Base-by-base conservation (phyloP, 345 rosid genomes). In the Murraya paniculata region DNA sequence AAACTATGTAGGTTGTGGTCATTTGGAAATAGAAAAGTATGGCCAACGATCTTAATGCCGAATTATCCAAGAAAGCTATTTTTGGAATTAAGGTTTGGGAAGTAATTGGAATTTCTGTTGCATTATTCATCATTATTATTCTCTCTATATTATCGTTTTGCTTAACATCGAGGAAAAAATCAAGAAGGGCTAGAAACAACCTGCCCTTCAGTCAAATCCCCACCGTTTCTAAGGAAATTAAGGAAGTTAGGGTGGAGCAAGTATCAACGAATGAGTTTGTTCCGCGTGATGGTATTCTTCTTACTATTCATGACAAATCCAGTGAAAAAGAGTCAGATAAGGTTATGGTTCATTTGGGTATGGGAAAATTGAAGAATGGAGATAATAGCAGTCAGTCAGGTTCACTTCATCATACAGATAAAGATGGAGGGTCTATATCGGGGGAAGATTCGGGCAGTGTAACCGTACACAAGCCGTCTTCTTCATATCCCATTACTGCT, bases 211-310 rank as follows among this genome's bases (percentile, higher is more conserved):
- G 81, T 68, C 96, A 88, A 88, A 91, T 90, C 74, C 99, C 97
- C 22, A 50, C 89, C 27, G 89, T 92, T 72, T 95, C 98, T 1
- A 94, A 95, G 83, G 99, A 95, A 85, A 95, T 95, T 70, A 93
- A 91, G 87, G 99, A 95, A 80, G 97, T 94, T 27, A 84, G 91
- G 59, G 93, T 94, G 79, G 99, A 95, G 79, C 97, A 92, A 75
- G 87, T 88, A 25, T 87, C 95, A 10, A 61, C 87, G 6, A 84
- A 80, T 80, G 87, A 91, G 76, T 92, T 94, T 80, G 88, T 81
- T 65, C 97, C 95, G 9, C 83, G 81, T 31, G 93, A 90, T 38
- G 94, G 97, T 25, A 87, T 90, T 71, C 93, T 92, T 66, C 89
- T 90, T 39, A 88, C 91, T 35, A 90, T 92, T 81, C 93, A 89